Conservation (phyloP, 768 basidiomycete genomes). For the Termitomyces sp. region DNA sequence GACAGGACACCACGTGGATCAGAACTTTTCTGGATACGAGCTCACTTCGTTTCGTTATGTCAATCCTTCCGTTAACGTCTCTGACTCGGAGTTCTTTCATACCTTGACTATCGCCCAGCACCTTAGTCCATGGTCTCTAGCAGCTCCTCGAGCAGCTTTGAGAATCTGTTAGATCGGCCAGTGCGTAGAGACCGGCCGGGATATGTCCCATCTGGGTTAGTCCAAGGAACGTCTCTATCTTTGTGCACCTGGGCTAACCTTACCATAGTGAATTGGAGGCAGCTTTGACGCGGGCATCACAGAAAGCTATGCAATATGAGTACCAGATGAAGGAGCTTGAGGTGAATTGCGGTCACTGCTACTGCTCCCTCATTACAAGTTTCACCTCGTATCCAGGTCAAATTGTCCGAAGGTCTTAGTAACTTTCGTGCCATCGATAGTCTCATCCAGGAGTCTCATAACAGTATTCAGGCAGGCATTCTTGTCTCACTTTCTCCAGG, state of each 20-base stretch:
- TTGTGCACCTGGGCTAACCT: conserved; percentile 2
- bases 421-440: conserved; percentile 75
- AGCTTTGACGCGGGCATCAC: conserved; percentile 41
- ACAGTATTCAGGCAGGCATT: conserved; percentile 51
- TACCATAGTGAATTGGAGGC: conserved; percentile 41
- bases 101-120: conserved; percentile 10
- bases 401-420: conserved; percentile 65
- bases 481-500: neutral
- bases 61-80: conserved; percentile 7
- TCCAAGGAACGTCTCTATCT: neutral
- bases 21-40: conserved; percentile 24
- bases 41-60: conserved; percentile 19
- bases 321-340: conserved; percentile 61
- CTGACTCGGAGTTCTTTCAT: conserved; percentile 3
- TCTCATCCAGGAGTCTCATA: conserved; percentile 61
- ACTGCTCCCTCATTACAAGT: neutral
- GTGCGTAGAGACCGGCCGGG: conserved; percentile 14
- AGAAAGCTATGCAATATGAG: conserved; percentile 48
- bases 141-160: neutral
- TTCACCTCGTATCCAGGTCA: conserved; percentile 38
- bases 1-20: conserved; percentile 27
- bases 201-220: conserved; percentile 19
- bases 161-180: conserved; percentile 3
- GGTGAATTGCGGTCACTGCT: conserved; percentile 27
- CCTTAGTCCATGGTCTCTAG: neutral